phyloP scores from a whole-genome alignment of 306 rosid genomes.

The Lithocarpus polystachyus region DNA sequence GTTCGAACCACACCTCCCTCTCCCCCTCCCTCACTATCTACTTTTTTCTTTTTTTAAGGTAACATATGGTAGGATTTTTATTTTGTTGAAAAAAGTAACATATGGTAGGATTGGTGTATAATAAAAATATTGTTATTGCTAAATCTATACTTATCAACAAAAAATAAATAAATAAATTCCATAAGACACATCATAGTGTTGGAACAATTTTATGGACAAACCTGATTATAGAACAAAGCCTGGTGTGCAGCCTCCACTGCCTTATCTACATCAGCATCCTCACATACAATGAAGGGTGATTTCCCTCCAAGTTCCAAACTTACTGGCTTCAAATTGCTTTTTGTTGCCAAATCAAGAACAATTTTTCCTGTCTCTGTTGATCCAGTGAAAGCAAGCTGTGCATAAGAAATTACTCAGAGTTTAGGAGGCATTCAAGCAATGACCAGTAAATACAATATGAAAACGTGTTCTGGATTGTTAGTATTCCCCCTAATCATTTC shows the following conservation, averaged over 20 bases:
- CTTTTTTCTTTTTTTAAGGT: too few relatives aligned
- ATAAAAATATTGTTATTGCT: too few relatives aligned
- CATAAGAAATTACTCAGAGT: not conserved
- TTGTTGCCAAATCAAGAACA: slow-evolving; percentile 68
- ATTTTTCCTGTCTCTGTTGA: slow-evolving; percentile 81
- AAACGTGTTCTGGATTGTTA: not conserved
- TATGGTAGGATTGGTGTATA: too few relatives aligned
- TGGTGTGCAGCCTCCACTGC: slow-evolving; percentile 87
- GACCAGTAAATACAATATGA: not conserved
- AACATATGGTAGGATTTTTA: too few relatives aligned
- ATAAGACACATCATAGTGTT: not conserved
- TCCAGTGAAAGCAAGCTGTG: slow-evolving; percentile 93
- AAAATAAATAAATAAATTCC: too few relatives aligned
- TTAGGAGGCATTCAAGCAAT: not conserved
- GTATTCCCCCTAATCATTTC: not conserved
- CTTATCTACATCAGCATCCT: slow-evolving; percentile 83
- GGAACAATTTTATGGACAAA: slow-evolving; percentile 16
- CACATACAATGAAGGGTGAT: slow-evolving; percentile 89
- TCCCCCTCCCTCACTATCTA: too few relatives aligned
- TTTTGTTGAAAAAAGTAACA: too few relatives aligned
- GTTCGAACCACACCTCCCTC: too few relatives aligned
- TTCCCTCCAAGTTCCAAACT: slow-evolving; percentile 94
- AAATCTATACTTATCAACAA: too few relatives aligned
- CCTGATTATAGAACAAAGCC: slow-evolving; percentile 88
- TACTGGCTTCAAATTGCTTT: slow-evolving; percentile 81